These are phyloP conservation scores for Tolypocladium inflatum DNA, from an alignment of 2,329 filamentous ascomycete species.

Conservation along the genomic window DNA sequence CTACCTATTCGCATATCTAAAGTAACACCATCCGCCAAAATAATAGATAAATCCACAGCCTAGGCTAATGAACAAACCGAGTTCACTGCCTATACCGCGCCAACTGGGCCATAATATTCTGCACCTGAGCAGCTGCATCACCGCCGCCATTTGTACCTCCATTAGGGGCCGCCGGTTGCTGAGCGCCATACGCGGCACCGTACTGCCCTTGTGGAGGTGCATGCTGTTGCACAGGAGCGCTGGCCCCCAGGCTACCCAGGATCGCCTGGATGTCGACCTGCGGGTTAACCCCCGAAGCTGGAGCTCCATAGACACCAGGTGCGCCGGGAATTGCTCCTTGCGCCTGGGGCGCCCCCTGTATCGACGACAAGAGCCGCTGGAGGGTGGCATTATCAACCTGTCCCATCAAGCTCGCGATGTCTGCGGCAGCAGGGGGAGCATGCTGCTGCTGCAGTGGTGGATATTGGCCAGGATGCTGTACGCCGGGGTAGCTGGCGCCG, in stretches of 20 bases:
- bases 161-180: slow-evolving; percentile 15
- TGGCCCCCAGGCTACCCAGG: slow-evolving; percentile 28
- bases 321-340: slow-evolving; percentile 8
- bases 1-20: neutral
- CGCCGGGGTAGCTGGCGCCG: slow-evolving; percentile 11
- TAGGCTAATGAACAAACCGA: neutral
- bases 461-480: slow-evolving; percentile 20
- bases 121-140: slow-evolving; percentile 44
- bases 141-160: slow-evolving; percentile 15
- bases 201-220: slow-evolving; percentile 15
- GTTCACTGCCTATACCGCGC: slow-evolving; percentile 50
- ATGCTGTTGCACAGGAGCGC: slow-evolving; percentile 11
- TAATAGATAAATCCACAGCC: neutral
- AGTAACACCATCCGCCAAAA: neutral
- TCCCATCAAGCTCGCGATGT: slow-evolving; percentile 56
- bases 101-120: slow-evolving; percentile 67
- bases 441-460: slow-evolving; percentile 17
- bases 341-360: slow-evolving; percentile 24
- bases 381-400: slow-evolving; percentile 59
- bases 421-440: slow-evolving; percentile 28
- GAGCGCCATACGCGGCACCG: slow-evolving; percentile 19
- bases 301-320: slow-evolving; percentile 7
- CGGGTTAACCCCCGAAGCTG: slow-evolving; percentile 13
- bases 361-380: slow-evolving; percentile 58
- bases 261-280: slow-evolving; percentile 38